Percentiles rank a stretch among this genome's conserved stretches.
Conservation (phyloP, 2,329 filamentous ascomycete genomes). For the Clonostachys byssicola region DNA sequence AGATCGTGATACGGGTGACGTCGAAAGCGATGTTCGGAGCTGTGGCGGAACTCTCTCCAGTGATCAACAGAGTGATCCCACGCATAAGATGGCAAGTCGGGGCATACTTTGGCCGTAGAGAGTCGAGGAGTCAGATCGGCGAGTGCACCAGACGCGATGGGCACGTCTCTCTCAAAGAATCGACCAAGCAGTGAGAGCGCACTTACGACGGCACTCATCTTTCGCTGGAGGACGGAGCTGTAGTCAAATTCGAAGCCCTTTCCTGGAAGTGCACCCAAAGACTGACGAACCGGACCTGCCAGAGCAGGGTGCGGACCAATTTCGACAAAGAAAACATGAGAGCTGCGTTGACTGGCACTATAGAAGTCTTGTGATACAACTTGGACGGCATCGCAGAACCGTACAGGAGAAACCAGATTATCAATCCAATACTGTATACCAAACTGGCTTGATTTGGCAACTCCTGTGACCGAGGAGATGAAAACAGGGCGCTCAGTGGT, state of each 20-base stretch:
- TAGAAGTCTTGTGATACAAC: no score
- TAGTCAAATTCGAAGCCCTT: no score
- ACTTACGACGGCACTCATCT: no score
- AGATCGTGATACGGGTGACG: constrained; percentile 2
- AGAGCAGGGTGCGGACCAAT: constrained; percentile 7
- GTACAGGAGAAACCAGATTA: constrained; percentile 15
- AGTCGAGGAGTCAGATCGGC: constrained; percentile 10
- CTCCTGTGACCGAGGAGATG: constrained; percentile 8
- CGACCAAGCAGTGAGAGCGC: no score
- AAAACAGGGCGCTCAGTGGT: not conserved
- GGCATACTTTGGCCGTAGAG: constrained; percentile 6
- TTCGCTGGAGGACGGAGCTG: no score
- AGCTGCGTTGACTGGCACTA: not conserved
- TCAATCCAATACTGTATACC: constrained; percentile 7
- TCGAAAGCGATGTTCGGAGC: not conserved
- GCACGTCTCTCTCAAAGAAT: no score
- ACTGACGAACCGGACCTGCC: constrained; percentile 6
- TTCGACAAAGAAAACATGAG: constrained; percentile 3
- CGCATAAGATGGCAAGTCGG: not conserved
- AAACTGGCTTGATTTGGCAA: not conserved
- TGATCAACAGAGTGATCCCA: no score
- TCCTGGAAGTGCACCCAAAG: constrained; percentile 5
- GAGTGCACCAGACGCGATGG: no score
- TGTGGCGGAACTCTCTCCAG: no score
- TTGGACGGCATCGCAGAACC: constrained; percentile 2